Evolutionary conservation across 495 filamentous ascomycete genomes (phyloP), one percentile per base, ranked within the genome.

Genomic region (Lindgomyces ingoldianus): DNA sequence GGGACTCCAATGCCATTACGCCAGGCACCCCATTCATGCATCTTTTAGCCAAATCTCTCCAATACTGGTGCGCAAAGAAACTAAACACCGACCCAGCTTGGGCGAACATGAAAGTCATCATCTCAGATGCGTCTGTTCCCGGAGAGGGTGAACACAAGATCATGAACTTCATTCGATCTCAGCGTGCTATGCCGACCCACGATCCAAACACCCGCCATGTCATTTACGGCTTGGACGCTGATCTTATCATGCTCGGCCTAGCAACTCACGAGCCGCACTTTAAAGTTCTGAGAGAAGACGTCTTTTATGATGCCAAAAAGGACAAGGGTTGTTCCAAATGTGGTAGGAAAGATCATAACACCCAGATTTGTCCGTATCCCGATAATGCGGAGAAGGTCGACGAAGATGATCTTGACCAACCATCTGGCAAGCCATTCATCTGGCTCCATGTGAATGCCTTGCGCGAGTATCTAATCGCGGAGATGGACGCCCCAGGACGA

Each of bases 101-200:
- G 94, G 89, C 6, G 29, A 51, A 87, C 83, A 67, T 96, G 73
- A 98, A 98, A 84, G 86, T 98, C 71, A 91, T 99, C 72, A 96
- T 99, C 69, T 98, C 94, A 6, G 94, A 99, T 79, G 92, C 94
- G 41, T 96, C 92, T 0, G 94, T 99, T 19, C 94, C 94, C 39
- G 94, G 94, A 68, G 94, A 99, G 76, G 94, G 94, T 73, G 94
- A 99, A 74, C 94, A 99, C 76, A 99, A 99, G 79, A 97, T 99
- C 67, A 99, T 99, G 94, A 85, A 96, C 46, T 99, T 98, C 71
- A 84, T 99, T 64, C 87, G 94, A 68, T 96, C 93, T 24, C 95
- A 99, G 76, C 88, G 94, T 65, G 81, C 87, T 36, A 91, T 89
- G 27, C 90, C 93, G 0, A 87, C 93, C 55, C 93, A 99, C 74